A percentile compares a stretch with the other conserved stretches of the same genome.
Evolutionary conservation across 2,329 filamentous ascomycete genomes (phyloP).

Genomic region (Xylariaceae sp.): DNA sequence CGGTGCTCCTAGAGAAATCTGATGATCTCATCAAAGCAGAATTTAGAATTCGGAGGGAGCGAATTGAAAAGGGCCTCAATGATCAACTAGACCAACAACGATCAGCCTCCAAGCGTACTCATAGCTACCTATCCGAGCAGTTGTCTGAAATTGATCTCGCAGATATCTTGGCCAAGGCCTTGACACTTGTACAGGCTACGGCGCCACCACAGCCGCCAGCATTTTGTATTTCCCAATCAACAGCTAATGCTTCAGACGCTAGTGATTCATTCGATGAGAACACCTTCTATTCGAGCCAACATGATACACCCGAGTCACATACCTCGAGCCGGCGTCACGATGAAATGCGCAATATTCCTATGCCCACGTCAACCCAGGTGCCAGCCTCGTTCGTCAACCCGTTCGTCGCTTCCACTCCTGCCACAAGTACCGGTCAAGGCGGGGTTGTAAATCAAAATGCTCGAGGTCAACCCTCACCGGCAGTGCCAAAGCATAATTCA

Average conservation of each 20-base stretch:
- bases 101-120: slow-evolving; percentile 37
- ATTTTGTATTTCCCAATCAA: slow-evolving; percentile 49
- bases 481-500: slow-evolving; percentile 14
- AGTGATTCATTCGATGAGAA: slow-evolving; percentile 89
- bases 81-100: slow-evolving; percentile 69
- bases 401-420: slow-evolving; percentile 7
- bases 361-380: slow-evolving; percentile 35
- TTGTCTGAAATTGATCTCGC: slow-evolving; percentile 65
- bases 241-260: slow-evolving; percentile 56
- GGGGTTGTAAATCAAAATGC: slow-evolving; percentile 15
- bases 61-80: slow-evolving; percentile 71
- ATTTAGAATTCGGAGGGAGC: slow-evolving; percentile 72
- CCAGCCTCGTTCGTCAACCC: slow-evolving; percentile 11
- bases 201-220: slow-evolving; percentile 56
- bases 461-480: slow-evolving; percentile 15
- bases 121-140: slow-evolving; percentile 44
- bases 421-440: too few relatives aligned
- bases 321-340: slow-evolving; percentile 48
- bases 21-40: slow-evolving; percentile 80
- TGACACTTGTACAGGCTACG: slow-evolving; percentile 66
- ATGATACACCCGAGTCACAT: slow-evolving; percentile 66
- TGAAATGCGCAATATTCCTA: slow-evolving; percentile 37
- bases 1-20: slow-evolving; percentile 81
- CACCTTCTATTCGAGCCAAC: slow-evolving; percentile 92
- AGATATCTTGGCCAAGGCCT: slow-evolving; percentile 67